Evolutionary conservation across 1,139 yeast species (phyloP).

Genomic region (Blastobotrys arbuscula): DNA sequence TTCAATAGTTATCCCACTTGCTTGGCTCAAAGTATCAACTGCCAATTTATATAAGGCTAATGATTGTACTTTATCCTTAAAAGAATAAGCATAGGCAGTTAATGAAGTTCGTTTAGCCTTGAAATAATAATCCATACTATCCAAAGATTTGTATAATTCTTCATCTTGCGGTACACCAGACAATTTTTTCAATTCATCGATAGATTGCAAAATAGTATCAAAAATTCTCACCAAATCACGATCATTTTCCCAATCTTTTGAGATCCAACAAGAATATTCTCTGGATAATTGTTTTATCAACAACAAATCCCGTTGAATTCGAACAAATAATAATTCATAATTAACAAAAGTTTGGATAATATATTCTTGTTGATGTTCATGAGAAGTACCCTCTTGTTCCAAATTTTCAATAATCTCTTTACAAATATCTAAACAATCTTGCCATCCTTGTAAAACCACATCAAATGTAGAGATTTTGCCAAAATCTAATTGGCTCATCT

Average conservation of each 20-base stretch:
- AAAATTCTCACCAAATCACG: conserved; percentile 48
- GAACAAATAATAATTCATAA: conserved; percentile 59
- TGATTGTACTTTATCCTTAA: conserved; percentile 47
- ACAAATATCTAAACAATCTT: conserved; percentile 50
- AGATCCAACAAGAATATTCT: too few species aligned
- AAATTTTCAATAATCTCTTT: conserved; percentile 43
- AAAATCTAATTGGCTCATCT: conserved; percentile 24
- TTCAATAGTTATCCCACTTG: conserved; percentile 21
- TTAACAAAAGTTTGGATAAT: conserved; percentile 69
- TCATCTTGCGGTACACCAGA: conserved; percentile 93
- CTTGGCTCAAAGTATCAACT: background rate
- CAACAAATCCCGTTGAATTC: conserved; percentile 64
- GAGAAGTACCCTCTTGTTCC: conserved; percentile 39
- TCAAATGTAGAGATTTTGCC: conserved; percentile 39
- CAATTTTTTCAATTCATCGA: conserved; percentile 60
- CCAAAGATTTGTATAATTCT: conserved; percentile 51
- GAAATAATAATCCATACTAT: conserved; percentile 45
- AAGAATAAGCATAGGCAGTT: conserved; percentile 48
- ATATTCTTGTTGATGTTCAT: conserved; percentile 61
- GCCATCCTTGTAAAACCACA: conserved; percentile 47
- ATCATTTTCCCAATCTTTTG: conserved; percentile 33
- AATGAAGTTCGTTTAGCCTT: conserved; percentile 40
- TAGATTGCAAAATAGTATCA: conserved; percentile 44
- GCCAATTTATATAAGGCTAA: conserved; percentile 47
- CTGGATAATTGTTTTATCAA: conserved; percentile 39